These are phyloP conservation scores for Chlamydomonas sp. DNA, from an alignment of 139 green algal genomes.

Conservation along the genomic window DNA sequence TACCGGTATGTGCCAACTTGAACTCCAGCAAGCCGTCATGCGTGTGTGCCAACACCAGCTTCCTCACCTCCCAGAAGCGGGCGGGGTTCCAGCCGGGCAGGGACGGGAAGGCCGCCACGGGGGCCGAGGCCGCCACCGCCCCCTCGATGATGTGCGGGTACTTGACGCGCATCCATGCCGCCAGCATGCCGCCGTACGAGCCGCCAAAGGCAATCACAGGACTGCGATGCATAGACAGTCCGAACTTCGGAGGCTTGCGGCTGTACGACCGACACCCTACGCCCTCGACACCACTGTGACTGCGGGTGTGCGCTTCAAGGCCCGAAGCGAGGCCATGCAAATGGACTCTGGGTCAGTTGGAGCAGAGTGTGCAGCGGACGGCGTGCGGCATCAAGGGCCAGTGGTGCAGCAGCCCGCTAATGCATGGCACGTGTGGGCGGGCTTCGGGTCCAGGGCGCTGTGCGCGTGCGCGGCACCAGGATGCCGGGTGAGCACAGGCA, in stretches of 20 bases:
- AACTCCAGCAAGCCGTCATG: too few species aligned
- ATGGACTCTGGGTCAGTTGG: too few species aligned
- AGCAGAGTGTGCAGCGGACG: too few species aligned
- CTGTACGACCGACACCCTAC: too few species aligned
- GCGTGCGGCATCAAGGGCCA: too few species aligned
- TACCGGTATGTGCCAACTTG: too few species aligned
- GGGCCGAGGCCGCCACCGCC: slow-evolving; percentile 80
- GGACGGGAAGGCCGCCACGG: slow-evolving; percentile 65
- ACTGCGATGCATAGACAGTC: not conserved
- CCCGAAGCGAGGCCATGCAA: not conserved
- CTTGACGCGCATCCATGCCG: slow-evolving; percentile 81
- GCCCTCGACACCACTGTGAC: not conserved
- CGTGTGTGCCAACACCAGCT: too few species aligned
- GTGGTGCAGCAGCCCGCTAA: too few species aligned
- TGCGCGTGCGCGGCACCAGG: too few species aligned
- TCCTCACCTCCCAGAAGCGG: slow-evolving; percentile 65
- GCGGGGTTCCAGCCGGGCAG: slow-evolving; percentile 52
- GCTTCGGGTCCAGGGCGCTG: too few species aligned
- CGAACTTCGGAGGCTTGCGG: not conserved
- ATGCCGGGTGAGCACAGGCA: too few species aligned
- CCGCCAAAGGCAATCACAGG: slow-evolving; percentile 85
- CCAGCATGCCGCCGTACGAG: slow-evolving; percentile 90
- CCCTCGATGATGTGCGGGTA: slow-evolving; percentile 76
- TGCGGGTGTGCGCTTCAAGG: not conserved
- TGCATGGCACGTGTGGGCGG: too few species aligned